Evolutionary conservation across 179 eudicot genomes (phyloP), one percentile per base, ranked within the genome.

Genomic region (Heliamphora pulchella): DNA sequence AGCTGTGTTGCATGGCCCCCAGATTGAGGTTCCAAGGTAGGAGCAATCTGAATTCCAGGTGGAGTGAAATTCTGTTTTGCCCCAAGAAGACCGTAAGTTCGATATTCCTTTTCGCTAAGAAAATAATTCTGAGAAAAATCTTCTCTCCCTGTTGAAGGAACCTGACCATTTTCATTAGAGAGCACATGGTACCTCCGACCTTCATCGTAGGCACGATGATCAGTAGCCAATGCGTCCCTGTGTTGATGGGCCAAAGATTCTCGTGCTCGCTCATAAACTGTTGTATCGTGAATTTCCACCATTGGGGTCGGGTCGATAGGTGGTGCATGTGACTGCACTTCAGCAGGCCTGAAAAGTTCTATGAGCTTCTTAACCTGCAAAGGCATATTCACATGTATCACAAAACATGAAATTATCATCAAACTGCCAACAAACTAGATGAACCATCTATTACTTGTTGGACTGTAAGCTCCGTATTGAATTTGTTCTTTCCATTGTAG

Each of bases 281-380:
- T 46, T 14, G 51, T 46, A 70, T 46, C 31, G 22, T 50, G 58
- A 71, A 71, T 5, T 71, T 43, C 22, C 22, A 39, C 15, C 59
- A 20, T 50, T 50, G 17, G n/a, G 13, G 58, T 18, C 43, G 79
- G 57, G 9, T 1, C 66, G 58, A 67, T 22, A 3, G 31, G 22
- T 46, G 77, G 75, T 17, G 71, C 48, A 3, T 20, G 75, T 71
- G 62, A 57, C 46, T 71, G 48, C 74, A 82, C 78, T 67, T 80
- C 82, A 58, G 75, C 77, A 20, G 92, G 88, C 39, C 78, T 85
- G 83, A 91, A 94, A 20, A 93, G 77, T 3, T 82, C 51, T 46
- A 65, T 79, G 47, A 94, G 91, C 64, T 85, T 85, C 80, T 85
- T 82, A 43, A 90, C 98, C 98, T 94, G 90, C 83, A 87, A 75